A percentile compares a stretch with the other conserved stretches of the same genome.
phyloP scores from a whole-genome alignment of 2,329 filamentous ascomycete genomes.

The Sclerotiophoma versabilis region DNA sequence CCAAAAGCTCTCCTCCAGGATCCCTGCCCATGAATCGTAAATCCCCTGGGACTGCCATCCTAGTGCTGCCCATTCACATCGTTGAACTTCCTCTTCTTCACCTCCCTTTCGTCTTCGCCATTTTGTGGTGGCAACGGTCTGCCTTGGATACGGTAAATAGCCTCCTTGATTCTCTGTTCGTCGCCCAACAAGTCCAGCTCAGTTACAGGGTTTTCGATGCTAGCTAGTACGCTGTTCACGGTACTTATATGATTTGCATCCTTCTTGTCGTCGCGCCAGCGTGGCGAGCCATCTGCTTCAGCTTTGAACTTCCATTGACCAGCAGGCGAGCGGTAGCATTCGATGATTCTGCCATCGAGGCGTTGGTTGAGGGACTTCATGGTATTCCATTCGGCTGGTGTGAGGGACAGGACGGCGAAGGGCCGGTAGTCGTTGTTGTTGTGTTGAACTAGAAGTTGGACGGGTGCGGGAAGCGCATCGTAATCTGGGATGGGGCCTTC shows the following conservation, averaged over 20 bases:
- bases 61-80: constrained; percentile 29
- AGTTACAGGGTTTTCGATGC: constrained; percentile 84
- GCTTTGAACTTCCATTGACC: constrained; percentile 77
- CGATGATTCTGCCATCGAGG: constrained; percentile 86
- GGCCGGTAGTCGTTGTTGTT: constrained; percentile 69
- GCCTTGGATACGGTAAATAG: constrained; percentile 72
- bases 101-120: constrained; percentile 31
- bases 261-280: constrained; percentile 90
- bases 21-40: not conserved
- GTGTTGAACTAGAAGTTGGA: constrained; percentile 74
- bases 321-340: constrained; percentile 81
- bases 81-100: constrained; percentile 46
- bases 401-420: constrained; percentile 72
- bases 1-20: no score
- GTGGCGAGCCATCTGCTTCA: constrained; percentile 62
- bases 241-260: constrained; percentile 89
- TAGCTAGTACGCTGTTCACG: constrained; percentile 85
- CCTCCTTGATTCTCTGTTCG: constrained; percentile 74
- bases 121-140: constrained; percentile 42
- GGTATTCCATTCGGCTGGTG: constrained; percentile 80
- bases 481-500: constrained; percentile 76
- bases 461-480: constrained; percentile 72
- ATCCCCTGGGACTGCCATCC: not conserved
- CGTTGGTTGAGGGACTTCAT: constrained; percentile 77
- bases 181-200: constrained; percentile 78